These are phyloP conservation scores for Rhynchosporium secalis DNA, from an alignment of 2,329 filamentous ascomycete genomes.

Conservation along the genomic window DNA sequence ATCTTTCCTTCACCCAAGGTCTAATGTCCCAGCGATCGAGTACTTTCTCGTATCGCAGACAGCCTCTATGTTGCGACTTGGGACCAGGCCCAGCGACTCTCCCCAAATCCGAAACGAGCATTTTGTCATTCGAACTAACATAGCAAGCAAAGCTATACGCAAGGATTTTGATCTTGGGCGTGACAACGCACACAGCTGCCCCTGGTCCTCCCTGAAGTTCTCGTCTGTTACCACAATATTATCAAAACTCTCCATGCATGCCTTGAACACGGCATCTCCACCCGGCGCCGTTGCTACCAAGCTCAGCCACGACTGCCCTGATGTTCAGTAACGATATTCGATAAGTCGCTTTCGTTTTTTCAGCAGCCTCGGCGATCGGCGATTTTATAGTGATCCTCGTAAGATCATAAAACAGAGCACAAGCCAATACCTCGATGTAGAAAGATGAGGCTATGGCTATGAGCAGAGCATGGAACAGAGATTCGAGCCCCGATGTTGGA, in stretches of 20 bases:
- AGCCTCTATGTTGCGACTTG: slow-evolving; percentile 2
- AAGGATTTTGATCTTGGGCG: neutral
- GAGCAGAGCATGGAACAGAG: neutral
- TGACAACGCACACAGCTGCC: slow-evolving; percentile 28
- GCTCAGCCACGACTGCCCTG: slow-evolving; percentile 10
- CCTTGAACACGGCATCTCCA: slow-evolving; percentile 31
- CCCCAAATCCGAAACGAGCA: slow-evolving; percentile 21
- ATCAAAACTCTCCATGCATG: slow-evolving; percentile 34
- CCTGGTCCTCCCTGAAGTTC: slow-evolving; percentile 33
- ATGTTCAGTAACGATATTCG: neutral
- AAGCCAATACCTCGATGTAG: neutral
- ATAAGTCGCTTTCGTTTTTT: neutral
- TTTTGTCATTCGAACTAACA: slow-evolving; percentile 18
- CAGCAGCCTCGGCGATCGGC: neutral
- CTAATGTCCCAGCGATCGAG: slow-evolving; percentile 19
- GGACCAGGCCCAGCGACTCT: slow-evolving; percentile 23
- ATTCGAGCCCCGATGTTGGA: neutral
- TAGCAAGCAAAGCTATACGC: neutral
- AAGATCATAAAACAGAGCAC: slow-evolving; percentile 4
- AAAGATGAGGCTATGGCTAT: neutral
- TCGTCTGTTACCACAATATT: slow-evolving; percentile 32
- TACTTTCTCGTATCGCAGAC: slow-evolving; percentile 19
- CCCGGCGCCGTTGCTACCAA: slow-evolving; percentile 26
- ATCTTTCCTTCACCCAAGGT: slow-evolving; percentile 10
- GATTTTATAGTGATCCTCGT: neutral